Percentiles rank a stretch among this genome's conserved stretches.
These are phyloP conservation scores for Xylariaceae sp. DNA, from an alignment of 2,329 filamentous ascomycete genomes.

Conservation along the genomic window DNA sequence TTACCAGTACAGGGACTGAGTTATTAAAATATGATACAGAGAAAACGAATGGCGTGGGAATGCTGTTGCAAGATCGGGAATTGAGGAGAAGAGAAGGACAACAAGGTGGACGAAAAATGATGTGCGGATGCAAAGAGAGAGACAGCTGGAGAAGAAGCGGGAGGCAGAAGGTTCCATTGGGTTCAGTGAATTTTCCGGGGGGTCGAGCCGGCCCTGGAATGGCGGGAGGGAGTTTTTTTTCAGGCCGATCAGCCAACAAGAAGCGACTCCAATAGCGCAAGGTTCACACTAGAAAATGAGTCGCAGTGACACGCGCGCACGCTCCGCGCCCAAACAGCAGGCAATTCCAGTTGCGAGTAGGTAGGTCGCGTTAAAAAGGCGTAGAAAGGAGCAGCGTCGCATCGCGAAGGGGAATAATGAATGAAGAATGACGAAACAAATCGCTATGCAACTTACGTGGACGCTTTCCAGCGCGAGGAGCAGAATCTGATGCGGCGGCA, in stretches of 20 bases:
- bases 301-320: background rate
- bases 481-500: conserved; percentile 17
- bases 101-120: too few species aligned
- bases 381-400: background rate
- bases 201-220: background rate
- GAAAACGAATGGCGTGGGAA: background rate
- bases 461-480: conserved; percentile 21
- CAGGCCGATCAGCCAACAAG: background rate
- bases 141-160: background rate
- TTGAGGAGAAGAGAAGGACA: too few species aligned
- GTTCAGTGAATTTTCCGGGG: background rate
- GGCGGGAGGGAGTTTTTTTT: background rate
- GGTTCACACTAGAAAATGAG: background rate
- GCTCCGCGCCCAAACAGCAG: too few species aligned
- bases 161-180: too few species aligned
- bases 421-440: background rate
- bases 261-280: background rate
- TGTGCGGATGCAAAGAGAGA: too few species aligned
- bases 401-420: background rate
- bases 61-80: background rate
- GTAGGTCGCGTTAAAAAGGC: background rate
- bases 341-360: too few species aligned
- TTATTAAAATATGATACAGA: background rate
- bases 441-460: conserved; percentile 17
- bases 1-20: background rate